Base-by-base conservation (phyloP, 805 yeast genomes). In the Torulaspora delbrueckii region DNA sequence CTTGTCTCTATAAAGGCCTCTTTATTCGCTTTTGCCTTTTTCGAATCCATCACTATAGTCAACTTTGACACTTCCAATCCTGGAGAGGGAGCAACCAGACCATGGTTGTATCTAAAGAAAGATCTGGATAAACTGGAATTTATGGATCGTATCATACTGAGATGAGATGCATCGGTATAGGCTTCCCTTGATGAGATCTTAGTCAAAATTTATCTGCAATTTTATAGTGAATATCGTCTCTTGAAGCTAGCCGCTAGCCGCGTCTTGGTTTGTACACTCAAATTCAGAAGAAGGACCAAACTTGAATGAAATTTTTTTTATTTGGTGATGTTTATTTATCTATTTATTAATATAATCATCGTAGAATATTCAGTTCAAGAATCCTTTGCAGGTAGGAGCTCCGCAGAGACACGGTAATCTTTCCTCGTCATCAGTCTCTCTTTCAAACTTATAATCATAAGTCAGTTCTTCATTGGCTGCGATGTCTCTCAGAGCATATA, bases 371-470 rank as follows among this genome's bases (percentile, higher is more conserved):
- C 38, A 90, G 62, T 91, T 91, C 57, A 91, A 73, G 60, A 78
- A 91, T 0, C 97, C 98, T 65, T 89, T 89, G 68, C 99, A 93
- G 0, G 86, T 89, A 0, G 89, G 81, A 1, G 97, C 90, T 3
- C 99, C 99, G 74, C 99, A 93, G 10, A 88, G 73, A 71, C 99
- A 93, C 9, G 87, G 80, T 50, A 90, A 82, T 52, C 96, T 72
- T 60, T 88, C 96, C 36, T 79, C 89, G 49, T 87, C 95, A 55
- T 87, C 86, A 5, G 84, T 81, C 60, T 90, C 96, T 44, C 96
- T 74, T 65, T 89, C 97, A 63, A 93, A 93, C 64, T 91, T 90
- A 65, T 93, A 93, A 66, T 93, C 98, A 58, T 93, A 93, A 0
- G 99, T 93, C 58, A 93, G 72, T 62, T 93, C 99, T 62, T 84